phyloP scores from a whole-genome alignment of 352 stramenopile genomes.

The Phytopythium cucurbitacearum region DNA sequence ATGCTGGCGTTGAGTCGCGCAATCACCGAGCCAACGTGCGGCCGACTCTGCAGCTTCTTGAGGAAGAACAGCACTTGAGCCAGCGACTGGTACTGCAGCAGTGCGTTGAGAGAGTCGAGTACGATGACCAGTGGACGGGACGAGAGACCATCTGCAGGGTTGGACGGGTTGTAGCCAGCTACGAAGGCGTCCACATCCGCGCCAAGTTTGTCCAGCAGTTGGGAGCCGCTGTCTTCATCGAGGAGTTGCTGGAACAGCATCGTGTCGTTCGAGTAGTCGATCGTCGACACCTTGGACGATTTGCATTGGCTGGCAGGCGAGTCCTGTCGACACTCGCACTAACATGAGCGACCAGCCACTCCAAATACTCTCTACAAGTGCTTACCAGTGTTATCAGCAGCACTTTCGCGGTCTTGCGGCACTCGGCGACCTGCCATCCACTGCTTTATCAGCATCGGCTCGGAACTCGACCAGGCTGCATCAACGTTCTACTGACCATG shows the following conservation, averaged over 20 bases:
- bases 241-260: constrained; percentile 16
- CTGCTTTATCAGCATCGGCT: constrained; percentile 6
- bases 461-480: neutral
- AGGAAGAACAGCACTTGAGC: constrained; percentile 40
- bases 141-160: neutral
- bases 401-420: constrained; percentile 23
- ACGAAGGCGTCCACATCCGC: constrained; percentile 22
- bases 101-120: constrained; percentile 59
- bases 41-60: constrained; percentile 20
- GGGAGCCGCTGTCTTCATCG: neutral
- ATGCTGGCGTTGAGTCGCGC: constrained; percentile 39
- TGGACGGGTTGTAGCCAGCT: neutral
- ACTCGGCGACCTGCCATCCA: constrained; percentile 5
- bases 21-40: constrained; percentile 39
- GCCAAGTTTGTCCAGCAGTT: constrained; percentile 25
- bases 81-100: constrained; percentile 49
- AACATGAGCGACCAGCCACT: neutral
- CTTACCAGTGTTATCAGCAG: constrained; percentile 34
- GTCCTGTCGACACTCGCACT: constrained; percentile 14
- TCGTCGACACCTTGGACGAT: constrained; percentile 29
- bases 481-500: constrained; percentile 14
- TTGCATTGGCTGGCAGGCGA: constrained; percentile 12
- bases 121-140: constrained; percentile 45
- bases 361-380: neutral
- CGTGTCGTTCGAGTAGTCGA: constrained; percentile 40